Evolutionary conservation across 202 grass and related monocot genomes (phyloP).

Genomic region (Brachypodium distachyon): DNA sequence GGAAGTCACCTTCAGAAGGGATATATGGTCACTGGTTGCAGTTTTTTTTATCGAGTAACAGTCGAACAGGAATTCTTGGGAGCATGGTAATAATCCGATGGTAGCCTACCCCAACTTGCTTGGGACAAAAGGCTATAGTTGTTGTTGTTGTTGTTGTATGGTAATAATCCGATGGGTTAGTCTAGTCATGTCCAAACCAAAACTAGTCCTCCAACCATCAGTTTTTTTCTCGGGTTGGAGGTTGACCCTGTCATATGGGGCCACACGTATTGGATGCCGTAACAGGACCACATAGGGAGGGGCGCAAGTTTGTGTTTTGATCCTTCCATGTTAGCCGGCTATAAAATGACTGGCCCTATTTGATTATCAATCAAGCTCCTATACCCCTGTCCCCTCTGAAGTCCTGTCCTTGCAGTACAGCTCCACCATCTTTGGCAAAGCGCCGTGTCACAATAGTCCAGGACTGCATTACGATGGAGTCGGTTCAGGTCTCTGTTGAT

Average conservation of each 20-base stretch:
- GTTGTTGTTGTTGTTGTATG: too few relatives aligned
- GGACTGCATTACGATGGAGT: background rate
- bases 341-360: background rate
- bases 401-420: background rate
- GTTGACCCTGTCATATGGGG: background rate
- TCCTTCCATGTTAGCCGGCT: background rate
- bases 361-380: background rate
- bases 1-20: background rate
- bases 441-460: background rate
- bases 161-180: too few relatives aligned
- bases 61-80: background rate
- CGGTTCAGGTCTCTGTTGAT: background rate
- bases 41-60: background rate
- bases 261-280: background rate
- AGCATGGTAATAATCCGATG: constrained; percentile 4
- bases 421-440: background rate
- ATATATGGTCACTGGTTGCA: background rate
- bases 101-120: too few relatives aligned
- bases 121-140: too few relatives aligned
- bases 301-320: background rate
- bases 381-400: background rate
- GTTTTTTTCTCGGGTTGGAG: background rate
- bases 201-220: background rate
- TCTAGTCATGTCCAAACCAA: background rate
- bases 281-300: background rate